Conservation (phyloP, 345 rosid genomes). For the Zanthoxylum bungeanum region DNA sequence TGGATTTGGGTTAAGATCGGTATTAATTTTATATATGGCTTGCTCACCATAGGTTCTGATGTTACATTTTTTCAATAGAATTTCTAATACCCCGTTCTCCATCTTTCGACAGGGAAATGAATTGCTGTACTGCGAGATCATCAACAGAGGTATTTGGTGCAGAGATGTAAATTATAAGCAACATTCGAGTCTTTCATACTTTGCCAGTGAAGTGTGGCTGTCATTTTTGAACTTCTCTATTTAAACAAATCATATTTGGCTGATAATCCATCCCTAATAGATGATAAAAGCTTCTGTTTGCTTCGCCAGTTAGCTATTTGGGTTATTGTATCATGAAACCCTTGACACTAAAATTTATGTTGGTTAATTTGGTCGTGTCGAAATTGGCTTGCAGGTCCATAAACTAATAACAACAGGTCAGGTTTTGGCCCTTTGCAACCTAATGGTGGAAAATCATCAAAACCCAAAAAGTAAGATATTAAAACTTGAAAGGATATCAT, state of each 20-base stretch:
- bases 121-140: neutral
- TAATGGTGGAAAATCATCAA: too few species aligned
- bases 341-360: neutral
- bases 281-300: neutral
- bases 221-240: neutral
- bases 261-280: neutral
- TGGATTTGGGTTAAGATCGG: neutral
- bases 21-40: neutral
- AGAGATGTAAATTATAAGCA: neutral
- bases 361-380: neutral
- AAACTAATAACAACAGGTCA: too few species aligned
- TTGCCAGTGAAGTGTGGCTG: neutral
- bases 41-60: neutral
- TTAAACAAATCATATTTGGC: neutral
- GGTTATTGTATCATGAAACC: neutral
- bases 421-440: too few species aligned
- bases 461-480: too few species aligned
- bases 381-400: neutral
- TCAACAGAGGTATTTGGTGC: neutral
- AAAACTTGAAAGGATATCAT: too few species aligned
- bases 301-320: neutral
- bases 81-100: neutral
- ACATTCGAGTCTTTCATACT: neutral
- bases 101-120: constrained; percentile 24
- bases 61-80: neutral